Base-by-base conservation (phyloP, 306 rosid genomes). In the Rosa chinensis region DNA sequence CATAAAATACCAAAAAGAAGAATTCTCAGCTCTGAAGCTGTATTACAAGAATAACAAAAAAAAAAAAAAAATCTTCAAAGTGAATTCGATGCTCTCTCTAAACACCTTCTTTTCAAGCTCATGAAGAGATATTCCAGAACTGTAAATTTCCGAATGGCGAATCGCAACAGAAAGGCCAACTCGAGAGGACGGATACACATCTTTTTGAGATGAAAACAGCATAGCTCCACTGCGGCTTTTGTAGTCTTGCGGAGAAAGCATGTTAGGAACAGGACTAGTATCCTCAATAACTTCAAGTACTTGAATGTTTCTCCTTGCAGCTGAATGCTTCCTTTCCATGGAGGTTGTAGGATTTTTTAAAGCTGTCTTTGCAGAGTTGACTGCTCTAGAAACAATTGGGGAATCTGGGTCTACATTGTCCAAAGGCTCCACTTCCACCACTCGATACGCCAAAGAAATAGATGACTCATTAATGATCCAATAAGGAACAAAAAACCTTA, bases 81-180 rank as follows among this genome's bases (percentile, higher is more conserved):
- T 8, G 23, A 6, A 70, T 67, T 8, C 59, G 47, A 58, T 53
- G 53, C 35, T 42, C 73, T 73, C 69, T 78, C 55, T 66, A 78
- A 70, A 74, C 74, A 95, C 99, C 99, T 95, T 93, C 87, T 95
- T 95, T 89, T 95, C 99, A 70, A 95, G 87, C 76, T 95, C 99
- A 84, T 67, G 90, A 71, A 93, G 88, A 76, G 98, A 95, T 63
- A 95, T 85, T 83, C 99, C 98, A 63, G 97, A 81, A 87, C 98
- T 86, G 71, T 86, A 88, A 81, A 75, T 85, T 77, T 95, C 96
- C 63, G 98, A 92, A 69, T 80, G 82, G 44, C 71, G 83, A 72
- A 89, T 80, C 8, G 97, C 91, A 91, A 93, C 90, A 18, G 98
- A 84, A 87, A 95, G 85, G 77, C 99, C 99, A 75, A 95, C 90